Base-by-base conservation (phyloP, 495 filamentous ascomycete species). In the Aspergillus panamensis region DNA sequence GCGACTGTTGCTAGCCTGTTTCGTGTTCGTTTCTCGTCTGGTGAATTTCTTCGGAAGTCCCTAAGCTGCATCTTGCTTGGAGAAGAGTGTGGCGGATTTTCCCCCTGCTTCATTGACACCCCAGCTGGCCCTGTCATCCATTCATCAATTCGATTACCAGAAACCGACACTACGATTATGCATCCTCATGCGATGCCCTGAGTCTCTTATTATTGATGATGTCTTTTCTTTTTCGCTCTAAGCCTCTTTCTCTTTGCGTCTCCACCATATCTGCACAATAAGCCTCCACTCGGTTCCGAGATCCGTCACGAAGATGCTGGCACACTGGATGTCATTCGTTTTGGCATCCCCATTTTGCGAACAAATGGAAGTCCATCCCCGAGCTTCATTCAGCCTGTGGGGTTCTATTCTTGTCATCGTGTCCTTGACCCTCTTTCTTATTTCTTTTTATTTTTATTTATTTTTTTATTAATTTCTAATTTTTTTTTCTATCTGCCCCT, bases 81-180 rank as follows among this genome's bases (percentile, higher is more conserved):
- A 45, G 17, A 21, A 45, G 42, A 45, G 42, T 20, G 42, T 45
- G 42, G 42, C 42, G 42, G 42, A 19, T 40, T 13, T 40, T 16
- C 37, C 37, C 37, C 12, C 37, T 40, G 17, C n/a, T 10, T 10
- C 5, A 45, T 20, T 40, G 42, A 44, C 33, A 58, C 48, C 48
- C 56, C 56, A 58, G 56, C 56, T 58, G 56, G 56, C 48, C 37
- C 42, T 45, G 42, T 47, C 16, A 58, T 20, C 56, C 55, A 45
- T 45, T 45, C 17, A 16, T 44, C 42, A 44, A 14, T 39, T 39
- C 35, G 35, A 3, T n/a, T 10, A 39, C 3, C 6, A 39, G 14
- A 39, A 39, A 13, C 35, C 35, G 35, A 39, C 35, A 13, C 8
- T 3, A 3, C 35, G 3, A 25, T 25, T 25, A n/a, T 39, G 13